phyloP scores from a whole-genome alignment of 257 asterid genomes.

The Rubia yunnanensis region DNA sequence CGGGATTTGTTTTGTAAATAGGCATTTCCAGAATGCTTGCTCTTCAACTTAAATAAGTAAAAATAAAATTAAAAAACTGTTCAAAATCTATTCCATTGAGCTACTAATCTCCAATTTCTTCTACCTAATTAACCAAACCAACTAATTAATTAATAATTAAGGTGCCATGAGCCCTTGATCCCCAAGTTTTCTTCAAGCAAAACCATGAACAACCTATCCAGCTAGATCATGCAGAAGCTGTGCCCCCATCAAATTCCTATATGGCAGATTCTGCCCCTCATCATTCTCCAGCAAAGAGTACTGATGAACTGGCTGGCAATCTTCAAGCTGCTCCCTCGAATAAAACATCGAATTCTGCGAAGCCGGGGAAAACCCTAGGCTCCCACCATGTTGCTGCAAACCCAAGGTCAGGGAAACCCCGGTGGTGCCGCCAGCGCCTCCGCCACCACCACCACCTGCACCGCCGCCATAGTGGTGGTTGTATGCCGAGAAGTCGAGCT shows the following conservation, averaged over 20 bases:
- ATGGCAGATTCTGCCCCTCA: slow-evolving; percentile 66
- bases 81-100: slow-evolving; percentile 21
- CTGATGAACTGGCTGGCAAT: slow-evolving; percentile 48
- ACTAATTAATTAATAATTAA: slow-evolving; percentile 13
- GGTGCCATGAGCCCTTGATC: slow-evolving; percentile 7
- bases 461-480: slow-evolving; percentile 19
- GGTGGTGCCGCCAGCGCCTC: slow-evolving; percentile 12
- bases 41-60: neutral
- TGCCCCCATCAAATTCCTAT: slow-evolving; percentile 85
- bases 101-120: slow-evolving; percentile 9
- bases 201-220: slow-evolving; percentile 28
- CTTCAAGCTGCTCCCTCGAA: slow-evolving; percentile 61
- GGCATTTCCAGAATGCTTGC: slow-evolving; percentile 4
- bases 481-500: slow-evolving; percentile 53
- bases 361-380: slow-evolving; percentile 38
- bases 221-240: slow-evolving; percentile 90
- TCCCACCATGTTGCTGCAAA: slow-evolving; percentile 53
- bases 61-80: neutral
- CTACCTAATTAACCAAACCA: slow-evolving; percentile 23
- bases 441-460: slow-evolving; percentile 11
- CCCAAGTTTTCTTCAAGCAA: neutral
- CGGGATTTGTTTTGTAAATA: no score
- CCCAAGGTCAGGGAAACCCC: slow-evolving; percentile 85
- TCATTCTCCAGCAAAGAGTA: slow-evolving; percentile 74
- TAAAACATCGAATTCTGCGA: slow-evolving; percentile 49